Evolutionary conservation across 129 eudicot species (phyloP).

Genomic region (Helianthus annuus): HanXRQr2.0-SUNRISE NC_035446.2:166238767-166239266

Average conservation of each 20-base stretch:
- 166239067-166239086: slow-evolving; percentile 79
- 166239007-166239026: background rate
- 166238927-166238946: background rate
- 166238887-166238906: background rate
- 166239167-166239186: background rate
- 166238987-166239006: slow-evolving; percentile 7
- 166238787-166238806: background rate
- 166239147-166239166: background rate
- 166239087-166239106: slow-evolving; percentile 64
- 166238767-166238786: background rate
- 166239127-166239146: background rate
- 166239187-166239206: slow-evolving; percentile 62
- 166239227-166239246: slow-evolving; percentile 77
- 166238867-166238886: background rate
- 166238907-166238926: no score
- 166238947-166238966: background rate
- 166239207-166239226: slow-evolving; percentile 64
- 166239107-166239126: slow-evolving; percentile 9
- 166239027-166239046: background rate
- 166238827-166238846: no score
- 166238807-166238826: no score
- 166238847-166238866: no score
- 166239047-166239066: slow-evolving; percentile 65
- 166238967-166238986: no score
- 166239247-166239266: slow-evolving; percentile 64